Percentiles rank a stretch among this genome's conserved stretches.
Conservation (phyloP, 768 basidiomycete species). For the Candolleomyces eurysporus region DNA sequence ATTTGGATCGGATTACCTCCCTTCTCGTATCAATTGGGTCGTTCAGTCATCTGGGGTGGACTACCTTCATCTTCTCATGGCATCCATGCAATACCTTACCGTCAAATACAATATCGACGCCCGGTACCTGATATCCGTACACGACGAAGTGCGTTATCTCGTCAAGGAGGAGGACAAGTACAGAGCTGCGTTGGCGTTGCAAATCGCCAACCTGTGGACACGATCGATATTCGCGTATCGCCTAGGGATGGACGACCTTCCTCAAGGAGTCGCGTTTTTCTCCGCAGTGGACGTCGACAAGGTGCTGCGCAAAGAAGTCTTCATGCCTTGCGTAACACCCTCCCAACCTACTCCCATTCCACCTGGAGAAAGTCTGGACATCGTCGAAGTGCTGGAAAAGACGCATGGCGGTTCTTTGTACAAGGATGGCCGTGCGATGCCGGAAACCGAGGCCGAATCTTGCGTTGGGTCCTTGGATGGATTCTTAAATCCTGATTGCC, state of each 20-base stretch:
- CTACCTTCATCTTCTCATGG: slow-evolving; percentile 94
- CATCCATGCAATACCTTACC: slow-evolving; percentile 89
- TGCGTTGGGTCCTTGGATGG: slow-evolving; percentile 41
- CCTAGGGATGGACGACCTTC: slow-evolving; percentile 94
- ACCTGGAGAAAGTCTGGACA: slow-evolving; percentile 84
- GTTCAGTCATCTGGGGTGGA: slow-evolving; percentile 99
- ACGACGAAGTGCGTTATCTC: slow-evolving; percentile 95
- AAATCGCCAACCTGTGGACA: slow-evolving; percentile 96
- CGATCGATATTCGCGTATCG: slow-evolving; percentile 85
- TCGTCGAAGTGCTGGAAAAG: slow-evolving; percentile 57
- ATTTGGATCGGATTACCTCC: slow-evolving; percentile 87
- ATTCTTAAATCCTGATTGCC: slow-evolving; percentile 57
- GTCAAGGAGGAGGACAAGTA: slow-evolving; percentile 87
- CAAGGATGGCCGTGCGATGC: slow-evolving; percentile 59
- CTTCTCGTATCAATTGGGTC: slow-evolving; percentile 98
- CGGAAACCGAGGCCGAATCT: slow-evolving; percentile 15
- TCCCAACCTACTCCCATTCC: slow-evolving; percentile 82
- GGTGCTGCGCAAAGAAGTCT: slow-evolving; percentile 92
- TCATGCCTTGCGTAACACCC: slow-evolving; percentile 94
- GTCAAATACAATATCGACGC: slow-evolving; percentile 80
- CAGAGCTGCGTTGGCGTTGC: slow-evolving; percentile 88
- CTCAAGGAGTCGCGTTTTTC: slow-evolving; percentile 95
- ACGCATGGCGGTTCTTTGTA: slow-evolving; percentile 71
- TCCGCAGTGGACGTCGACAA: slow-evolving; percentile 92
- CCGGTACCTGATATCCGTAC: slow-evolving; percentile 93